Percentiles rank a stretch among this genome's conserved stretches.
Evolutionary conservation across 768 basidiomycete species (phyloP).

Genomic region (Russula sp.): DNA sequence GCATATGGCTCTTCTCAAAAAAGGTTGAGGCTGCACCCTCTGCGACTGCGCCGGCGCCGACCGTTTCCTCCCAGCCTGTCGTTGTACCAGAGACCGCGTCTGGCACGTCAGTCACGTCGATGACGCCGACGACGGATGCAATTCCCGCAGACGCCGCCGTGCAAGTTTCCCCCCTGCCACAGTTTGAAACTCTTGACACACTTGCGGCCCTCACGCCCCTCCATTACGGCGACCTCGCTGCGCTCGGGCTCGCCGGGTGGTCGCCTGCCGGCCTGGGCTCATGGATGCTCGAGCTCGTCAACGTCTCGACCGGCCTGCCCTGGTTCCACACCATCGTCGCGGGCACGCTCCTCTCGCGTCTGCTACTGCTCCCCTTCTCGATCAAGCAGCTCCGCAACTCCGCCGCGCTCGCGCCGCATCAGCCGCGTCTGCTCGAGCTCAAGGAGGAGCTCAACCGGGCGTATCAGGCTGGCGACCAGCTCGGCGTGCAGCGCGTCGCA

Average conservation of each 20-base stretch:
- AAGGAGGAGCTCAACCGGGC: conserved; percentile 42
- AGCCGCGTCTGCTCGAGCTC: conserved; percentile 50
- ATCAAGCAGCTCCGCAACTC: conserved; percentile 52
- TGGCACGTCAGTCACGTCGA: background rate
- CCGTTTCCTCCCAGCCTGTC: background rate
- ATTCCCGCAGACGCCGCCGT: conserved; percentile 1
- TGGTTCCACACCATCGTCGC: conserved; percentile 82
- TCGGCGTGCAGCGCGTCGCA: conserved; percentile 39
- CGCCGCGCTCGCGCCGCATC: conserved; percentile 54
- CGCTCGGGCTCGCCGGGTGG: conserved; percentile 58
- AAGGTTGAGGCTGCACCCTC: conserved; percentile 1
- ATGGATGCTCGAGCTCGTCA: conserved; percentile 59
- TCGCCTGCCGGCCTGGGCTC: conserved; percentile 58
- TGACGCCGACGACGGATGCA: background rate
- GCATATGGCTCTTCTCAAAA: conserved; percentile 19
- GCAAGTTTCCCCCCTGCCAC: background rate
- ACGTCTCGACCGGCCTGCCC: conserved; percentile 63
- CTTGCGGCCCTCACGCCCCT: conserved; percentile 37
- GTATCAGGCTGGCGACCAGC: conserved; percentile 33
- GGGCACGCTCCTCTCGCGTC: conserved; percentile 56
- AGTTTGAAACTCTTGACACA: conserved; percentile 3
- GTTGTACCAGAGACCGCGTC: background rate
- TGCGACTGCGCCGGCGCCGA: background rate
- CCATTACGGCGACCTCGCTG: conserved; percentile 66
- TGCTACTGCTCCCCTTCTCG: conserved; percentile 53